Evolutionary conservation across 768 basidiomycete species (phyloP).

Genomic region (Russula brevipes): DNA sequence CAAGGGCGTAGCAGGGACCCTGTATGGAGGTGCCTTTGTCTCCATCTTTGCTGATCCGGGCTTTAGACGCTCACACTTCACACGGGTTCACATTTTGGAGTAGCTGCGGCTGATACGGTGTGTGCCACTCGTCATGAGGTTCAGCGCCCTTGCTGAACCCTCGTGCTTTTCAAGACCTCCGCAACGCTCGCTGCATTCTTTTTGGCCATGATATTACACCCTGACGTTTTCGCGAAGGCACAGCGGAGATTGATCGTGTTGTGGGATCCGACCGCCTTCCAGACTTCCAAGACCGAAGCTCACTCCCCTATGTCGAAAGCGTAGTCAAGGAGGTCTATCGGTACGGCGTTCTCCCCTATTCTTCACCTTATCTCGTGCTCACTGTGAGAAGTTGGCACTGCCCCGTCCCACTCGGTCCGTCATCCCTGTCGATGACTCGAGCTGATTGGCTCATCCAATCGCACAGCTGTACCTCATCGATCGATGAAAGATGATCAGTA

Average conservation of each 20-base stretch:
- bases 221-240: slow-evolving; percentile 26
- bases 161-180: slow-evolving; percentile 17
- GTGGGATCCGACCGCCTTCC: slow-evolving; percentile 29
- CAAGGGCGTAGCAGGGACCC: slow-evolving; percentile 23
- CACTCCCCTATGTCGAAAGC: slow-evolving; percentile 28
- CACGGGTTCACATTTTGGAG: slow-evolving; percentile 3
- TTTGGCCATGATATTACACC: slow-evolving; percentile 26
- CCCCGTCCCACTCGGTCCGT: slow-evolving; percentile 25
- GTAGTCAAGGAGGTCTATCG: slow-evolving; percentile 27
- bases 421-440: not conserved
- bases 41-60: not conserved
- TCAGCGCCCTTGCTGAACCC: not conserved
- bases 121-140: not conserved
- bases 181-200: slow-evolving; percentile 23
- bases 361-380: not conserved
- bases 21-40: slow-evolving; percentile 20
- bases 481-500: slow-evolving; percentile 25
- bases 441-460: slow-evolving; percentile 6
- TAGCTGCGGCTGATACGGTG: slow-evolving; percentile 26
- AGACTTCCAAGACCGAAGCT: slow-evolving; percentile 26
- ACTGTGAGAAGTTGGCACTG: slow-evolving; percentile 18
- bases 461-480: slow-evolving; percentile 24
- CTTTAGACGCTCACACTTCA: slow-evolving; percentile 19
- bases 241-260: slow-evolving; percentile 30
- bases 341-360: slow-evolving; percentile 2